phyloP scores from a whole-genome alignment of 352 stramenopile species.

The Globisporangium viniferum region DNA sequence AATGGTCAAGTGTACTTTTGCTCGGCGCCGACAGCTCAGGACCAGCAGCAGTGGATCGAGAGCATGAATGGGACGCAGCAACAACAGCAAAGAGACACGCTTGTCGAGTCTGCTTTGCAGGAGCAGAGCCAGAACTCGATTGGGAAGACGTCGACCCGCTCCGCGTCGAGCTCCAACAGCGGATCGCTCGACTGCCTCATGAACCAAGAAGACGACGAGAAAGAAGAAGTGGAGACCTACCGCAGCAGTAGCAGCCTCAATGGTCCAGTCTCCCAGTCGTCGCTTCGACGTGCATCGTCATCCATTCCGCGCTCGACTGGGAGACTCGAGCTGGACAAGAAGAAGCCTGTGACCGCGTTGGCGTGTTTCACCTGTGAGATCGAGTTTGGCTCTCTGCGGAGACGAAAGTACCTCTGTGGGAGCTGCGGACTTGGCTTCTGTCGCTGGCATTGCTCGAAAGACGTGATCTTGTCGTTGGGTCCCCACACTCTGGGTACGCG shows the following conservation, averaged over 20 bases:
- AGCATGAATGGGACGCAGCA: constrained; percentile 13
- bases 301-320: not conserved
- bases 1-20: constrained; percentile 30
- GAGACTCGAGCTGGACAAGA: constrained; percentile 9
- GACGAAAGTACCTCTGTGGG: constrained; percentile 18
- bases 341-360: not conserved
- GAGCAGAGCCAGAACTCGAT: constrained; percentile 4
- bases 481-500: not conserved
- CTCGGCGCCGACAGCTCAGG: constrained; percentile 21
- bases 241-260: not conserved
- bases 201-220: not conserved
- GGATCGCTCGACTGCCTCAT: constrained; percentile 7
- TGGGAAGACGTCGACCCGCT: not conserved
- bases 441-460: constrained; percentile 26
- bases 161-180: not conserved
- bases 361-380: constrained; percentile 23
- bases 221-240: not conserved
- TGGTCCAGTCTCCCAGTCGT: not conserved
- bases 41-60: constrained; percentile 28
- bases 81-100: not conserved
- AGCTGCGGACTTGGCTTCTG: constrained; percentile 30
- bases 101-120: not conserved
- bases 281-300: constrained; percentile 3
- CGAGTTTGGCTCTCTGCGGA: constrained; percentile 20
- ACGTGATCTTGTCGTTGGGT: constrained; percentile 10